Percentiles rank a stretch among this genome's conserved stretches.
Evolutionary conservation across 2,329 filamentous ascomycete species (phyloP).

Genomic region (Talaromyces amestolkiae): DNA sequence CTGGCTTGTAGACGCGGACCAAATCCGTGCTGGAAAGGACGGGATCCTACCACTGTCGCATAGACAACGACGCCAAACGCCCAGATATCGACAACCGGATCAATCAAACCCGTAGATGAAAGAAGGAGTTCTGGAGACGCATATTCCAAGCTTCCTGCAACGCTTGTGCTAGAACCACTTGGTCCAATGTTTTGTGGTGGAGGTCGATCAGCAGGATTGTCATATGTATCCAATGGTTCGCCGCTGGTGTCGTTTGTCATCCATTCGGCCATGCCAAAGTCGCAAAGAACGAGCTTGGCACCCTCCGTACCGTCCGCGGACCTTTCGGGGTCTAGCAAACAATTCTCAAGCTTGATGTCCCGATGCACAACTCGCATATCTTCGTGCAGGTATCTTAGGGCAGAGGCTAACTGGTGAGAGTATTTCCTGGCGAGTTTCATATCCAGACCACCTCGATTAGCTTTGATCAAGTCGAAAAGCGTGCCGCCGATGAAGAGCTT

Average conservation of each 20-base stretch:
- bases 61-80: slow-evolving; percentile 65
- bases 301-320: slow-evolving; percentile 49
- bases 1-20: slow-evolving; percentile 58
- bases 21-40: slow-evolving; percentile 63
- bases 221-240: slow-evolving; percentile 51
- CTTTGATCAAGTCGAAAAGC: slow-evolving; percentile 61
- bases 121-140: slow-evolving; percentile 49
- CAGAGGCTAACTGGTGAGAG: slow-evolving; percentile 61
- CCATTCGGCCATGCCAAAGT: slow-evolving; percentile 69
- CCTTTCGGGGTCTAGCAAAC: slow-evolving; percentile 57
- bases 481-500: slow-evolving; percentile 63
- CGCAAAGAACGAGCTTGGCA: slow-evolving; percentile 61
- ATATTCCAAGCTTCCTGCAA: slow-evolving; percentile 61
- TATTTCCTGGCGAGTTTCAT: slow-evolving; percentile 58
- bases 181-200: slow-evolving; percentile 53
- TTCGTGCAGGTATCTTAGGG: slow-evolving; percentile 65
- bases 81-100: slow-evolving; percentile 63
- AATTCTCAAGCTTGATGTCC: slow-evolving; percentile 69
- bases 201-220: slow-evolving; percentile 47
- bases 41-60: slow-evolving; percentile 57
- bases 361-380: slow-evolving; percentile 65
- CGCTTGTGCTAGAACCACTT: slow-evolving; percentile 55
- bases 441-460: slow-evolving; percentile 54
- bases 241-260: slow-evolving; percentile 56
- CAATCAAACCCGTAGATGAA: slow-evolving; percentile 40